These are phyloP conservation scores for Penicillium rolfsii DNA, from an alignment of 2,329 filamentous ascomycete species.

Conservation along the genomic window DNA sequence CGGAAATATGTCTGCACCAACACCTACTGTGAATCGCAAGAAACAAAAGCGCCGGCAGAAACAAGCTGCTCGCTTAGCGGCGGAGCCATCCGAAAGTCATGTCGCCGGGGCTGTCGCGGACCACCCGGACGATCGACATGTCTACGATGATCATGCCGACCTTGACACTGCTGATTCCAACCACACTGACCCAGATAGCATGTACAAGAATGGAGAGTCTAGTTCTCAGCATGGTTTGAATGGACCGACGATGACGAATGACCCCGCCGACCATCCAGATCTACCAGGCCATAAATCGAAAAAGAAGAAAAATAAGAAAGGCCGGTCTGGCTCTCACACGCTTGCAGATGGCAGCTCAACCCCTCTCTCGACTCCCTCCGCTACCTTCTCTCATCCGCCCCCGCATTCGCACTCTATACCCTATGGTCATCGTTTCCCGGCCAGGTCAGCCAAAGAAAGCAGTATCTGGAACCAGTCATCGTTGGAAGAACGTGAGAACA, in stretches of 20 bases:
- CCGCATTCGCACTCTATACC: constrained; percentile 50
- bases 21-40: constrained; percentile 73
- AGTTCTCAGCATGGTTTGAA: constrained; percentile 35
- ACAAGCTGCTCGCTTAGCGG: constrained; percentile 71
- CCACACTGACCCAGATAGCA: constrained; percentile 55
- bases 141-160: constrained; percentile 38
- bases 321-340: constrained; percentile 39
- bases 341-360: constrained; percentile 45
- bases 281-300: constrained; percentile 41
- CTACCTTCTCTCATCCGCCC: constrained; percentile 45
- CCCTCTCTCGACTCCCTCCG: constrained; percentile 49
- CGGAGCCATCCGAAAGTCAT: constrained; percentile 50
- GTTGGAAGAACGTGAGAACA: constrained; percentile 91
- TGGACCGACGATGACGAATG: constrained; percentile 22
- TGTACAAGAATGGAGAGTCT: constrained; percentile 56
- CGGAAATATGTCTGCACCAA: constrained; percentile 17
- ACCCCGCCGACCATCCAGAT: constrained; percentile 29
- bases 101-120: constrained; percentile 31
- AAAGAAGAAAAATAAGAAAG: constrained; percentile 48
- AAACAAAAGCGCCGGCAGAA: constrained; percentile 94
- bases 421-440: constrained; percentile 46
- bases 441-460: constrained; percentile 69
- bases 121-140: constrained; percentile 32
- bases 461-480: constrained; percentile 95
- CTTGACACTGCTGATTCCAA: constrained; percentile 43